Evolutionary conservation across 2,329 filamentous ascomycete genomes (phyloP).

Genomic region (Nemania sp.): DNA sequence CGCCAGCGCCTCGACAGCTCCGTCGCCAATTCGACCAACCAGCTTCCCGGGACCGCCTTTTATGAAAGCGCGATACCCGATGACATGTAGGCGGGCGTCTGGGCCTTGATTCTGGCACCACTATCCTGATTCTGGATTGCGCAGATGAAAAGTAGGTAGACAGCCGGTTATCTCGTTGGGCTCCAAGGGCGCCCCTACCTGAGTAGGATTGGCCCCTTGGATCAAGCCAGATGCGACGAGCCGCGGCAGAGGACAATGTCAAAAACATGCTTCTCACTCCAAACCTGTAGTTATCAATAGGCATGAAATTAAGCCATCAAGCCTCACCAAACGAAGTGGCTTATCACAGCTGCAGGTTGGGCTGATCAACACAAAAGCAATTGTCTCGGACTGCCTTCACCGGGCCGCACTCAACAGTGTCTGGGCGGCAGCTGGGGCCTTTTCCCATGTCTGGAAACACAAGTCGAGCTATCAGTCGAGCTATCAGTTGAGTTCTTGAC

Average conservation of each 20-base stretch:
- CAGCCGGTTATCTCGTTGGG: too few species aligned
- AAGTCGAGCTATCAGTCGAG: too few species aligned
- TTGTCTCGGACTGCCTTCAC: conserved; percentile 14
- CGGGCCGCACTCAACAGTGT: neutral
- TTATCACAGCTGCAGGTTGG: conserved; percentile 1
- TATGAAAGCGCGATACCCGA: too few species aligned
- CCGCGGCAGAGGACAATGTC: conserved; percentile 2
- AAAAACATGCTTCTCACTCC: neutral
- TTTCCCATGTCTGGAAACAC: too few species aligned
- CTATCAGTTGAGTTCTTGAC: conserved; percentile 2
- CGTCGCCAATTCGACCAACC: too few species aligned
- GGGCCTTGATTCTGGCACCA: conserved; percentile 6
- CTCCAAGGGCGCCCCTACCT: neutral
- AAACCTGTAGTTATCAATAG: conserved; percentile 5
- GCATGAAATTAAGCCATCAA: conserved; percentile 18
- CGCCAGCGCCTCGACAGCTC: too few species aligned
- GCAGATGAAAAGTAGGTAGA: too few species aligned
- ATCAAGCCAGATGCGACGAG: conserved; percentile 8
- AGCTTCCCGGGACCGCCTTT: too few species aligned
- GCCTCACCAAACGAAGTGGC: conserved; percentile 7
- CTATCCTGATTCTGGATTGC: neutral
- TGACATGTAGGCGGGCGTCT: neutral
- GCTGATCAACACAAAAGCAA: neutral
- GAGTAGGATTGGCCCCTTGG: neutral
- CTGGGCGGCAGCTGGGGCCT: neutral